Evolutionary conservation across 306 rosid genomes (phyloP).

Genomic region (Quercus berberidifolia): DNA sequence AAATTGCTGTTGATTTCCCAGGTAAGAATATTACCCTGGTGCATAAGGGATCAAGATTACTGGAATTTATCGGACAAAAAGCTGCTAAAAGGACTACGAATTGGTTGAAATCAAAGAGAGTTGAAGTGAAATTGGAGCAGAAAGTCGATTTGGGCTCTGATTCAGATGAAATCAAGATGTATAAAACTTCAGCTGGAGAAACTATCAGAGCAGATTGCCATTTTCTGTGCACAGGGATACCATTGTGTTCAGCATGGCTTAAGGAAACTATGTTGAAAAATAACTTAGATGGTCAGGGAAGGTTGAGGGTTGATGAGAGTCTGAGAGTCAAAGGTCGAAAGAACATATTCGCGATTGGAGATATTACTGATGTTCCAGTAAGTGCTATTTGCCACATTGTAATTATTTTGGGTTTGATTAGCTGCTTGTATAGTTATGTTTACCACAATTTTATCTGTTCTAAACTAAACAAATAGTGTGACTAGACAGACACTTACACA

Average conservation of each 20-base stretch:
- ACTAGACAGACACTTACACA: not conserved
- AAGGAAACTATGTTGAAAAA: constrained; percentile 37
- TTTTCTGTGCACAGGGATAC: constrained; percentile 56
- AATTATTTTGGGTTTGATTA: not conserved
- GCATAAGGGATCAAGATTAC: constrained; percentile 65
- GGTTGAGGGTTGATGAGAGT: constrained; percentile 59
- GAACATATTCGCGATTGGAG: constrained; percentile 72
- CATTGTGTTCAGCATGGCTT: constrained; percentile 66
- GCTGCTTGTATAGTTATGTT: not conserved
- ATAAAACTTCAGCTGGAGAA: constrained; percentile 55
- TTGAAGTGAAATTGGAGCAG: constrained; percentile 55
- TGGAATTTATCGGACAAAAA: constrained; percentile 74
- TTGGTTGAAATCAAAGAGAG: constrained; percentile 60
- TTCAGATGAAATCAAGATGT: constrained; percentile 35
- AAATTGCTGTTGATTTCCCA: constrained; percentile 70
- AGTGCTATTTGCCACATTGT: constrained; percentile 21
- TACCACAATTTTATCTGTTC: not conserved
- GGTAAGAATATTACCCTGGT: constrained; percentile 59
- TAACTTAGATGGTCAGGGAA: constrained; percentile 49
- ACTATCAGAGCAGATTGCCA: constrained; percentile 60
- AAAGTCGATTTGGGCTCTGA: constrained; percentile 30
- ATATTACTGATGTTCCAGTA: constrained; percentile 70
- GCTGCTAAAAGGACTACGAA: constrained; percentile 51
- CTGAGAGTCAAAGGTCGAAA: constrained; percentile 55
- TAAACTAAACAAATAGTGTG: not conserved